phyloP scores from a whole-genome alignment of 1,139 yeast genomes.

The Geotrichum fermentans region DNA sequence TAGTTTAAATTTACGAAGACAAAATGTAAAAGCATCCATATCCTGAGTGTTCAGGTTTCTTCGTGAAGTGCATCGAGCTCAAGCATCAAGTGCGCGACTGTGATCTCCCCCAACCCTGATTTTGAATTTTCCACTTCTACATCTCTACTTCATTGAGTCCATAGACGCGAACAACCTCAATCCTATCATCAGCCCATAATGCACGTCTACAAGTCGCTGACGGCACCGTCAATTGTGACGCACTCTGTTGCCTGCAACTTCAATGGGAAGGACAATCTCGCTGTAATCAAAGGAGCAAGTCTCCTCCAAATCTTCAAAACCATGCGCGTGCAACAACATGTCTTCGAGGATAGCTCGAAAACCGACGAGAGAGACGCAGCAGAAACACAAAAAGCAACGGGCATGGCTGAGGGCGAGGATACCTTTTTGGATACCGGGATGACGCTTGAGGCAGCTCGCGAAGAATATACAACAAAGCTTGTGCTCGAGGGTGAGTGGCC shows the following conservation, averaged over 20 bases:
- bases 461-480: conserved; percentile 40
- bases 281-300: conserved; percentile 64
- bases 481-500: conserved; percentile 61
- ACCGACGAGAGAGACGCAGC: conserved; percentile 25
- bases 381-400: conserved; percentile 20
- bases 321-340: conserved; percentile 27
- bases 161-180: too few species aligned
- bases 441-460: conserved; percentile 22
- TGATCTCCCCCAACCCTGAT: conserved; percentile 10
- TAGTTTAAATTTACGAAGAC: not conserved
- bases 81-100: too few species aligned
- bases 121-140: not conserved
- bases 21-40: too few species aligned
- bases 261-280: conserved; percentile 51
- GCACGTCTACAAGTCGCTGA: conserved; percentile 80
- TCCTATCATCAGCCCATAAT: conserved; percentile 36
- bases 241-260: conserved; percentile 61
- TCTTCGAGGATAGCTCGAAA: conserved; percentile 17
- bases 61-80: too few species aligned
- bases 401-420: conserved; percentile 25
- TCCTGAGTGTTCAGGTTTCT: not conserved
- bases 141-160: not conserved
- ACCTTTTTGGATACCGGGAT: conserved; percentile 31
- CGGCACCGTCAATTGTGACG: conserved; percentile 72
- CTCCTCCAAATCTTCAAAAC: conserved; percentile 64